A percentile compares a stretch with the other conserved stretches of the same genome.
Evolutionary conservation across 768 basidiomycete genomes (phyloP).

Genomic region (Rhizopogon vulgaris): DNA sequence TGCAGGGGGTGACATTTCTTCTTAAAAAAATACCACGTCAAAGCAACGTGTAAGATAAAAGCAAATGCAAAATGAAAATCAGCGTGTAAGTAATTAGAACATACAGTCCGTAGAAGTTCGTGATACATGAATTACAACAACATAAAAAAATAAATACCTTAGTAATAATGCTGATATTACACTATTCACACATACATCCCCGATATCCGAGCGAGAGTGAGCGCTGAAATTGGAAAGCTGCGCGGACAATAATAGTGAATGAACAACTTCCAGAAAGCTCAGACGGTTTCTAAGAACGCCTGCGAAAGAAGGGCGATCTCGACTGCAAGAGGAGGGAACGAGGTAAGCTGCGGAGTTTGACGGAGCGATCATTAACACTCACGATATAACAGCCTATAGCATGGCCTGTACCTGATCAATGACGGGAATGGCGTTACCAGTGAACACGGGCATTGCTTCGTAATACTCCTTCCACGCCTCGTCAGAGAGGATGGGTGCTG

Average conservation of each 20-base stretch:
- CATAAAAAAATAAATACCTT: neutral
- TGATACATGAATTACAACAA: neutral
- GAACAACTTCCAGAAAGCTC: neutral
- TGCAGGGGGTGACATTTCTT: neutral
- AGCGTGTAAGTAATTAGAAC: neutral
- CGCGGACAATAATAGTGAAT: constrained; percentile 4
- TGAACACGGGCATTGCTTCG: constrained; percentile 32
- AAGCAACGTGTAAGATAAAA: neutral
- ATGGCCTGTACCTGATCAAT: constrained; percentile 36
- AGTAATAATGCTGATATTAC: constrained; percentile 1
- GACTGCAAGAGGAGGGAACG: constrained; percentile 1
- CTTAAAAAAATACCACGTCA: neutral
- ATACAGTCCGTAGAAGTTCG: neutral
- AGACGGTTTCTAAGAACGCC: neutral
- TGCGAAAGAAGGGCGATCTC: constrained; percentile 3
- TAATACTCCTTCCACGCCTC: constrained; percentile 43
- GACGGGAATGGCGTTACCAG: constrained; percentile 35
- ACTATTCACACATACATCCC: constrained; percentile 3
- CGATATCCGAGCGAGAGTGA: constrained; percentile 3
- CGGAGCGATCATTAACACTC: constrained; percentile 3
- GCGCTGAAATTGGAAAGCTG: constrained; percentile 2
- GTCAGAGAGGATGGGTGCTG: constrained; percentile 50
- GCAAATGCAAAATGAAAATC: neutral
- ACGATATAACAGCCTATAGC: constrained; percentile 25
- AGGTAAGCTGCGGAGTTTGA: constrained; percentile 5